A percentile compares a stretch with the other conserved stretches of the same genome.
Conservation (phyloP, 2,329 filamentous ascomycete species). For the Elsinoe batatas region DNA sequence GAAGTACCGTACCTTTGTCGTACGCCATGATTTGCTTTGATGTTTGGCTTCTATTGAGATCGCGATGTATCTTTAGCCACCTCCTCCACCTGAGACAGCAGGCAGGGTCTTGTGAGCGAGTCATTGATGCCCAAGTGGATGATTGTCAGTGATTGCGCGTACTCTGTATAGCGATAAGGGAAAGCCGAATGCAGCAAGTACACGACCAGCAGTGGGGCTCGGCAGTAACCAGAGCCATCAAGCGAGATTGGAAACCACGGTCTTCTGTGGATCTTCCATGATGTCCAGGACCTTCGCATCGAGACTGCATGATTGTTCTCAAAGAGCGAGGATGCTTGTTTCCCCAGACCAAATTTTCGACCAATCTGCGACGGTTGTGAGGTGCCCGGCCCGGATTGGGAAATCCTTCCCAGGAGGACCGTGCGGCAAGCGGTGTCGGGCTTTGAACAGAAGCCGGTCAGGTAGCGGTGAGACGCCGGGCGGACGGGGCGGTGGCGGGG, state of each 20-base stretch:
- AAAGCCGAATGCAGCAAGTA: not conserved
- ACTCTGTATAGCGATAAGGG: not conserved
- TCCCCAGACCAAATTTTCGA: not conserved
- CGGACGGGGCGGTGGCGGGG: not conserved
- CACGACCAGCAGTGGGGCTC: too few relatives aligned
- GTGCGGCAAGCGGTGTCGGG: too few relatives aligned
- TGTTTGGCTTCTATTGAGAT: not conserved
- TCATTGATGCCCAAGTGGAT: not conserved
- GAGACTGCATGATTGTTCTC: not conserved
- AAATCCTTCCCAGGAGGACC: not conserved
- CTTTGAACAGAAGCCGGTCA: too few relatives aligned
- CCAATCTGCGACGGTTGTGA: too few relatives aligned
- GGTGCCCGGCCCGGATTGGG: not conserved
- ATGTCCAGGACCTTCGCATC: not conserved
- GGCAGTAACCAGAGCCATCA: not conserved
- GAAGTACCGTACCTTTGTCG: too few relatives aligned
- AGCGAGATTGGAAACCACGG: not conserved
- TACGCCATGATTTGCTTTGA: too few relatives aligned
- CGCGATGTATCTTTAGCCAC: not conserved
- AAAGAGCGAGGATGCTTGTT: not conserved
- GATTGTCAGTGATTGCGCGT: not conserved
- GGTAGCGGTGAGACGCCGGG: too few relatives aligned
- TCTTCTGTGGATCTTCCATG: conserved; percentile 1
- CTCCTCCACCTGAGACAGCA: not conserved
- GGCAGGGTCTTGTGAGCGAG: not conserved